Evolutionary conservation across 2,329 filamentous ascomycete genomes (phyloP).

Genomic region (Apiospora hydei): DNA sequence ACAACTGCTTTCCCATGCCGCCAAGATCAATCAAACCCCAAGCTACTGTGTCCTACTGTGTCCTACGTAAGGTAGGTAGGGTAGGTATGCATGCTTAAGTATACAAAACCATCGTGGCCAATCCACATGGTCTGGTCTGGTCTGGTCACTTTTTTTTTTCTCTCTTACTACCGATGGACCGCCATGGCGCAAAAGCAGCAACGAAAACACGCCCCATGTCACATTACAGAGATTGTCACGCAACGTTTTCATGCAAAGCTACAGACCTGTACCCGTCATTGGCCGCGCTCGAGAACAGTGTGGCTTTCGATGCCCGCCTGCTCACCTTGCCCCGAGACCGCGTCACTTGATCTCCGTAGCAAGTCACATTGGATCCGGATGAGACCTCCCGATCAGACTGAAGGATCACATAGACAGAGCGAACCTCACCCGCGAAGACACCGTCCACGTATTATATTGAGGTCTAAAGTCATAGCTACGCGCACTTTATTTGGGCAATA

Average conservation of each 20-base stretch:
- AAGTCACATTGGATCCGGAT: neutral
- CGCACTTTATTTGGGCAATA: too few species aligned
- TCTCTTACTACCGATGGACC: neutral
- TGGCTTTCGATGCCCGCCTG: neutral
- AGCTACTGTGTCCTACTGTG: neutral
- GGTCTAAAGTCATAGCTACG: too few species aligned
- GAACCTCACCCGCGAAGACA: too few species aligned
- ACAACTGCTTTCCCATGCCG: conserved; percentile 2
- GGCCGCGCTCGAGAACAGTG: neutral
- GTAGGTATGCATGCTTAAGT: conserved; percentile 1
- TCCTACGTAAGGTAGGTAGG: neutral
- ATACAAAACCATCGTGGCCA: conserved; percentile 6
- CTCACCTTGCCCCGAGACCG: neutral
- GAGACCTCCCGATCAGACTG: neutral
- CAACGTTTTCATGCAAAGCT: neutral
- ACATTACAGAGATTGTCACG: neutral
- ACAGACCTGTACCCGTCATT: neutral
- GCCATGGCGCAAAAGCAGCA: neutral
- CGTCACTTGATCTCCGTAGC: conserved; percentile 6
- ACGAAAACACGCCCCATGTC: neutral
- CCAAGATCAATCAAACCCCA: neutral
- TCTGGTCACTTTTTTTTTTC: too few species aligned
- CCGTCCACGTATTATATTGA: too few species aligned
- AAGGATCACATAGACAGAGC: too few species aligned
- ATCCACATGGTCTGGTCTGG: conserved; percentile 2